A percentile compares a stretch with the other conserved stretches of the same genome.
Evolutionary conservation across 2,329 filamentous ascomycete genomes (phyloP).

Genomic region (Clonostachys sp.): DNA sequence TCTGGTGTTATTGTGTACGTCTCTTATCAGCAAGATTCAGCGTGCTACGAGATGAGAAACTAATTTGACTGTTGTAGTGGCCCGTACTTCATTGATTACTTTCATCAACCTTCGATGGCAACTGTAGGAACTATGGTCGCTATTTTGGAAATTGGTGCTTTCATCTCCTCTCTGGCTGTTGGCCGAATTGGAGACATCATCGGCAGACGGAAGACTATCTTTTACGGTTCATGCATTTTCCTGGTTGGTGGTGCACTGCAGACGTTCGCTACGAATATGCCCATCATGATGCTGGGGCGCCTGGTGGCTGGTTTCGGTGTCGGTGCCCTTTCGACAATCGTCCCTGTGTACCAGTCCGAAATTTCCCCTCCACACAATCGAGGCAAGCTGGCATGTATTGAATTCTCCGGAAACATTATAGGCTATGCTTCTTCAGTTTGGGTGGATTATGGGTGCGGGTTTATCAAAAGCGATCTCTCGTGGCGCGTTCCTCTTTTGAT

Average conservation of each 20-base stretch:
- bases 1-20: conserved; percentile 65
- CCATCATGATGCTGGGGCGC: conserved; percentile 83
- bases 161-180: conserved; percentile 82
- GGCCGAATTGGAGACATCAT: conserved; percentile 89
- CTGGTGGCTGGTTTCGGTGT: conserved; percentile 83
- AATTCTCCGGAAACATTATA: conserved; percentile 95
- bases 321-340: conserved; percentile 85
- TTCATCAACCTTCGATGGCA: conserved; percentile 79
- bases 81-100: conserved; percentile 84
- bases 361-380: conserved; percentile 95
- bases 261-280: conserved; percentile 74
- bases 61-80: conserved; percentile 52
- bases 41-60: not conserved
- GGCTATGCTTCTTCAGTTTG: conserved; percentile 96
- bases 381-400: conserved; percentile 93
- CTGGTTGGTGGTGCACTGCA: conserved; percentile 80
- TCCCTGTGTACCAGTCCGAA: conserved; percentile 90
- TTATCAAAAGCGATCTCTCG: conserved; percentile 76
- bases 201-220: conserved; percentile 81
- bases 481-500: conserved; percentile 88
- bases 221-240: conserved; percentile 92
- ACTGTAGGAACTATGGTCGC: conserved; percentile 97
- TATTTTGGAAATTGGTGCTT: conserved; percentile 89
- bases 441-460: conserved; percentile 98
- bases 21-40: not conserved